Conservation (phyloP, 2,329 filamentous ascomycete genomes). For the Niveomyces coronatus region DNA sequence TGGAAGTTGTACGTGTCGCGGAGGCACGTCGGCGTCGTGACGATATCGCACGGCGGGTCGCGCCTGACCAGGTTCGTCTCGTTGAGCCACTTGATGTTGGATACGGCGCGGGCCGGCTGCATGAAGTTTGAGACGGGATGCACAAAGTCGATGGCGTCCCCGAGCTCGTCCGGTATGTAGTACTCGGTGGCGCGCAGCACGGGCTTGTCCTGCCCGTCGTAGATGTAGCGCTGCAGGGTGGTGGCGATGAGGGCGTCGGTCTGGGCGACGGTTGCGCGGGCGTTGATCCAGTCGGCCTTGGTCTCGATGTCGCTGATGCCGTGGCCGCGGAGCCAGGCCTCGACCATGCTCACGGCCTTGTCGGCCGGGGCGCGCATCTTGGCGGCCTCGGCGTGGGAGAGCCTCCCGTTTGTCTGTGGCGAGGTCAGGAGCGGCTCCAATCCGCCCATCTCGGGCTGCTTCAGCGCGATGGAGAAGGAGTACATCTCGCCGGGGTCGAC, state of each 20-base stretch:
- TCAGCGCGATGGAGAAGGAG: slow-evolving; percentile 11
- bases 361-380: slow-evolving; percentile 25
- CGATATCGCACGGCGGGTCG: slow-evolving; percentile 21
- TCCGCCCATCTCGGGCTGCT: slow-evolving; percentile 10
- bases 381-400: slow-evolving; percentile 26
- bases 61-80: slow-evolving; percentile 13
- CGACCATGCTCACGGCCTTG: slow-evolving; percentile 25
- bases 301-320: slow-evolving; percentile 23
- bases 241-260: slow-evolving; percentile 32
- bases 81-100: slow-evolving; percentile 2
- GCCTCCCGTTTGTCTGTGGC: slow-evolving; percentile 16
- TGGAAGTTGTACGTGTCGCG: slow-evolving; percentile 35
- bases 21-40: slow-evolving; percentile 31
- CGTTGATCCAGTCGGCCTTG: slow-evolving; percentile 31
- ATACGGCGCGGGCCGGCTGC: slow-evolving; percentile 25
- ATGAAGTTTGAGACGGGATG: slow-evolving; percentile 41
- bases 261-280: slow-evolving; percentile 29
- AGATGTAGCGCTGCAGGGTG: slow-evolving; percentile 31
- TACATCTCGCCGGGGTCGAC: slow-evolving; percentile 15
- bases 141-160: slow-evolving; percentile 32
- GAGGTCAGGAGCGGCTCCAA: slow-evolving; percentile 14
- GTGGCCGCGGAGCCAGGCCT: slow-evolving; percentile 30
- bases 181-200: slow-evolving; percentile 36
- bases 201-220: slow-evolving; percentile 17
- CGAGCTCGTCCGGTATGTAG: slow-evolving; percentile 30